A percentile compares a stretch with the other conserved stretches of the same genome.
Conservation (phyloP, 1,284 basidiomycete genomes). For the Ustilago bromivora region DNA sequence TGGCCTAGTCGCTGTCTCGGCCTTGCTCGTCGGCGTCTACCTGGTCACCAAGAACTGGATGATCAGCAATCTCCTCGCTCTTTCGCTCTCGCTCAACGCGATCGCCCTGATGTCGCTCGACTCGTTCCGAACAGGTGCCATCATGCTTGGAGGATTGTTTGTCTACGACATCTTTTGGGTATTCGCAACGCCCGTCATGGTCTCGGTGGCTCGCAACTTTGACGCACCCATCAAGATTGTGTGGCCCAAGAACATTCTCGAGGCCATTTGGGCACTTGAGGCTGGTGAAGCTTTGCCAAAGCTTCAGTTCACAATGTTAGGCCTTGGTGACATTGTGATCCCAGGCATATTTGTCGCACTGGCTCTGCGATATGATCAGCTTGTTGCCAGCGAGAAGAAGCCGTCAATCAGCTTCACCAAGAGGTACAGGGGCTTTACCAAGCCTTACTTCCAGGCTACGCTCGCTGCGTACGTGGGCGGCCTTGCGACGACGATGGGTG, state of each 20-base stretch:
- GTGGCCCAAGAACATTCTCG: slow-evolving; percentile 70
- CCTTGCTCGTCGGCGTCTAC: slow-evolving; percentile 79
- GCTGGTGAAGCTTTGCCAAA: slow-evolving; percentile 37
- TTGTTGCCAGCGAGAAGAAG: slow-evolving; percentile 71
- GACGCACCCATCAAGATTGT: slow-evolving; percentile 86
- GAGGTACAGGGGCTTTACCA: slow-evolving; percentile 72
- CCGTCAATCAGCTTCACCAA: slow-evolving; percentile 55
- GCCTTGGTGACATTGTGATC: slow-evolving; percentile 89
- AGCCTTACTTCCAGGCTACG: slow-evolving; percentile 83
- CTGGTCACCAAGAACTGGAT: slow-evolving; percentile 76
- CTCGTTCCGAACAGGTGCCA: slow-evolving; percentile 86
- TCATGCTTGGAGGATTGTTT: slow-evolving; percentile 76
- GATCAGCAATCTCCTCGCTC: slow-evolving; percentile 82
- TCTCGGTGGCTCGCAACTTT: slow-evolving; percentile 83
- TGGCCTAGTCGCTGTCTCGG: slow-evolving; percentile 76
- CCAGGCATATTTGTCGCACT: slow-evolving; percentile 91
- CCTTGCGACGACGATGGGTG: slow-evolving; percentile 81
- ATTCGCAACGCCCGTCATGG: slow-evolving; percentile 68
- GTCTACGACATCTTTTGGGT: slow-evolving; percentile 70
- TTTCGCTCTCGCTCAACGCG: slow-evolving; percentile 86
- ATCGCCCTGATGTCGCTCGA: slow-evolving; percentile 87
- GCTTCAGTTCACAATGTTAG: slow-evolving; percentile 87
- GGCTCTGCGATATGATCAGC: slow-evolving; percentile 86
- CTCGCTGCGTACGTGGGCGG: slow-evolving; percentile 83
- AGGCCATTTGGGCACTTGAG: slow-evolving; percentile 29